Conservation (phyloP, 129 eudicot species). For the Saussurea involucrata region DNA sequence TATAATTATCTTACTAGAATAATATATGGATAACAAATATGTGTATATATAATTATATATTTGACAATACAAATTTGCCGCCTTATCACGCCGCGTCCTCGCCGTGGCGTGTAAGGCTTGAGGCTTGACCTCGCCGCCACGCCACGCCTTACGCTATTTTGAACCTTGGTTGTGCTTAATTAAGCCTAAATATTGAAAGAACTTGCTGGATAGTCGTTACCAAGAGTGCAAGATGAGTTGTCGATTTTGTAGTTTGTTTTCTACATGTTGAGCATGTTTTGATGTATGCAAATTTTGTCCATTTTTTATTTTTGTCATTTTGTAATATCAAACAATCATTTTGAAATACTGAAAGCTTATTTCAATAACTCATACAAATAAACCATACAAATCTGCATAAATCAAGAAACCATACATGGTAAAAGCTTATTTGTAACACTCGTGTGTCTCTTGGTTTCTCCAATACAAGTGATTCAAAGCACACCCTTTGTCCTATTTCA, state of each 20-base stretch:
- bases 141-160: no score
- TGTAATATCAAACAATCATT: not conserved
- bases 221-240: no score
- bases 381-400: not conserved
- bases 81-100: no score
- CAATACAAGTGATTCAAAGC: not conserved
- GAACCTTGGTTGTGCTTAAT: no score
- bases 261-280: not conserved
- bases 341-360: not conserved
- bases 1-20: no score
- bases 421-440: no score
- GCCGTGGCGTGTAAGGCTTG: no score
- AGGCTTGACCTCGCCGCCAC: no score
- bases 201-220: not conserved
- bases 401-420: no score
- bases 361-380: not conserved
- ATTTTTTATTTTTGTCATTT: not conserved
- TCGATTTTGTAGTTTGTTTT: not conserved
- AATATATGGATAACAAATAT: no score
- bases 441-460: not conserved
- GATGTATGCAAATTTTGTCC: not conserved
- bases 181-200: not conserved
- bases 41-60: no score
- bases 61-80: no score
- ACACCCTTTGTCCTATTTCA: not conserved